These are phyloP conservation scores for Mycena kentingensis DNA, from an alignment of 768 basidiomycete genomes.

Conservation along the genomic window DNA sequence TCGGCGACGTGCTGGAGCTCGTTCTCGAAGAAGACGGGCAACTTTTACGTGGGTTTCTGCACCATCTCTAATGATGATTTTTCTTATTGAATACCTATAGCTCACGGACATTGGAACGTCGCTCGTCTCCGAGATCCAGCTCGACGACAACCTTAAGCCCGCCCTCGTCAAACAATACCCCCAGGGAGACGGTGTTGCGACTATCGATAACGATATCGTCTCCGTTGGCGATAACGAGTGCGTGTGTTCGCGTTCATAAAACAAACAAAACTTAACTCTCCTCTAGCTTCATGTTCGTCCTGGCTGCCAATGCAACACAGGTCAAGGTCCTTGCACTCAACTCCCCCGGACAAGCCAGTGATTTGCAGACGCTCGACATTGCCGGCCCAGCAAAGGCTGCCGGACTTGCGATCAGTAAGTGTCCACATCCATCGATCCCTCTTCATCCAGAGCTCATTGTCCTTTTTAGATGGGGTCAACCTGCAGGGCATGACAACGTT, in stretches of 20 bases:
- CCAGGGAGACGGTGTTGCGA: constrained; percentile 36
- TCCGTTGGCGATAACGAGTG: constrained; percentile 41
- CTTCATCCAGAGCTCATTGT: too few species aligned
- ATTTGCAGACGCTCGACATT: constrained; percentile 31
- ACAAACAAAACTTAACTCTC: neutral
- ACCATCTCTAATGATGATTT: too few species aligned
- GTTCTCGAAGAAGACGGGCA: constrained; percentile 43
- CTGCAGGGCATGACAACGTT: neutral
- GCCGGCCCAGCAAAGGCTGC: constrained; percentile 24
- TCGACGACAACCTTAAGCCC: constrained; percentile 46
- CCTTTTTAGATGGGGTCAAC: too few species aligned
- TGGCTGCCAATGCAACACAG: constrained; percentile 30
- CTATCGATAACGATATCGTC: constrained; percentile 45
- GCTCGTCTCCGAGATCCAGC: constrained; percentile 46
- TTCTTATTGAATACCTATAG: too few species aligned
- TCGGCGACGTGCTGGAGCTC: constrained; percentile 46
- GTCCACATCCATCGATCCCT: too few species aligned
- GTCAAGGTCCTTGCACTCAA: constrained; percentile 31
- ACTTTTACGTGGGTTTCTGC: constrained; percentile 51
- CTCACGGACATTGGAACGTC: constrained; percentile 45
- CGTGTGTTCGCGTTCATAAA: constrained; percentile 9
- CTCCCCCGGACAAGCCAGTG: constrained; percentile 29
- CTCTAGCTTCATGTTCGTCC: constrained; percentile 33
- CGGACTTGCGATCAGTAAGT: constrained; percentile 29
- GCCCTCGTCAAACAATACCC: constrained; percentile 50